Evolutionary conservation across 805 yeast species (phyloP), one percentile per base, ranked within the genome.

Genomic region (Cyberlindnera suaveolens): DNA sequence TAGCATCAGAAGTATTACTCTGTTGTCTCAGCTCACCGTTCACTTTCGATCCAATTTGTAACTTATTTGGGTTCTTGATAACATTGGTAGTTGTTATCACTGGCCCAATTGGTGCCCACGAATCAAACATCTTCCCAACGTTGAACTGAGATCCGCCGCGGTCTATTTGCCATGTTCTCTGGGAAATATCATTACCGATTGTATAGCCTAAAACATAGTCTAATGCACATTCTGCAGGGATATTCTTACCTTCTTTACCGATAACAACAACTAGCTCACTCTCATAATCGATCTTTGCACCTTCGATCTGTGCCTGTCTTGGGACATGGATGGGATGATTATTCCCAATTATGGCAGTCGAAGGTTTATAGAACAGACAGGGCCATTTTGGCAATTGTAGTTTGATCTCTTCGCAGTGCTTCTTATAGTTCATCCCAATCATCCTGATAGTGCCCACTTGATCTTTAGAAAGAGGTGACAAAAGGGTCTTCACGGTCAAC

Each of bases 51-150:
- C 55, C 51, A 33, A 77, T 61, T 16, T 54, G 52, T 42, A 75
- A 58, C n/a, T 51, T 45, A 38, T 64, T 61, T 9, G 56, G 51
- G 36, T 65, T 60, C 14, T 40, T 38, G 16, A 57, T 49, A 2
- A 67, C 42, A 11, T 49, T 42, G 3, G 67, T 43, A 2, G 73
- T 60, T 4, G 73, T 76, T 38, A 77, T 63, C 7, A 71, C 73
- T 5, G 82, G 82, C 3, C 81, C 82, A 41, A 76, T 54, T 18
- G 82, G 82, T 2, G 80, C 78, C 71, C 72, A 76, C 4, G 71
- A 70, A 45, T 77, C 82, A 50, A 71, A 75, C 70, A 70, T 68
- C 58, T 77, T 77, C 10, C 78, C 76, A 10, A 69, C 57, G 32
- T 68, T 60, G 67, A 75, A 77, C 49, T 77, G 82, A 16, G 77